Evolutionary conservation across 306 rosid species (phyloP), one percentile per base, ranked within the genome.

Genomic region (Luffa aegyptiaca): DNA sequence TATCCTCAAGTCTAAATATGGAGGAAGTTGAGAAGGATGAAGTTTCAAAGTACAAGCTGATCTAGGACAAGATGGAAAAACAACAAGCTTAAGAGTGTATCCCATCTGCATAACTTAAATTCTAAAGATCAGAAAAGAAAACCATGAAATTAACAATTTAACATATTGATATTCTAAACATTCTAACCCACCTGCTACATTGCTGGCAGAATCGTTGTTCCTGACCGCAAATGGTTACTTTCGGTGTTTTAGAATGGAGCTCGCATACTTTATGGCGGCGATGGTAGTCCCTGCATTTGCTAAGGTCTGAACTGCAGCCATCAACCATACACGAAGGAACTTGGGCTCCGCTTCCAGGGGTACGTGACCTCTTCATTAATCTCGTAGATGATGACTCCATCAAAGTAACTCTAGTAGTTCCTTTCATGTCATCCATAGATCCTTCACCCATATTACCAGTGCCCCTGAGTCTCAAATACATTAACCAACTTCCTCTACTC

Each of bases 171-270:
- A 59, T 46, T 48, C 21, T 72, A 45, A 48, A 72, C 20, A 52
- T 78, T 81, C 76, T 56, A 78, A 35, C 57, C 5, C 82, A 90
- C 98, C 98, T 90, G 93, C 97, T 92, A 87, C 98, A 92, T 86
- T 93, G 98, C 88, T 93, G 98, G 87, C 98, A 93, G 87, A 93
- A 93, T 36, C 98, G 82, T 80, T 89, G 93, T 58, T 93, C 92
- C 71, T 85, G 90, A 8, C 92, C 97, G 58, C 80, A 83, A 51
- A 93, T 89, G 20, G 85, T 72, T 77, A 93, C 98, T 79, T 83
- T 86, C 5, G 97, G 89, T 51, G 96, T 89, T 83, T 93, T 93
- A 14, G 97, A 92, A 66, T 93, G 98, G 81, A 80, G 83, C 68
- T 93, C 98, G 17, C 98, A 93, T 16, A 92, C 97, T 80, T 92